A percentile compares a stretch with the other conserved stretches of the same genome.
These are phyloP conservation scores for Fusarium ambrosium DNA, from an alignment of 2,329 filamentous ascomycete species.

Conservation along the genomic window DNA sequence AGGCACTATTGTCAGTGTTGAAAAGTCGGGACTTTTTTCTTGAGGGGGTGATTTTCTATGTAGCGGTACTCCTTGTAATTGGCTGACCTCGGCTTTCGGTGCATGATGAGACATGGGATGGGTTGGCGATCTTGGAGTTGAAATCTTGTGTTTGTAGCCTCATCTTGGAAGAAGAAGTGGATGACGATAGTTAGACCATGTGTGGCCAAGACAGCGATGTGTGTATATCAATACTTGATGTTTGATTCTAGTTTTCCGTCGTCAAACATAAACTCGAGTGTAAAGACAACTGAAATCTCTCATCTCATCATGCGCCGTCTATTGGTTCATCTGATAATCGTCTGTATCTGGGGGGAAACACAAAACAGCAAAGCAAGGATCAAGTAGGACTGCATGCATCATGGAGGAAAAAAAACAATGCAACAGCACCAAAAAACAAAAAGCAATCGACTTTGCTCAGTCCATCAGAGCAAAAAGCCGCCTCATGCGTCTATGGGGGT, in stretches of 20 bases:
- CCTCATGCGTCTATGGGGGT: slow-evolving; percentile 53
- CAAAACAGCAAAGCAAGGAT: slow-evolving; percentile 5
- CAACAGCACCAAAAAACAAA: slow-evolving; percentile 34
- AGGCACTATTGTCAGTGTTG: background rate
- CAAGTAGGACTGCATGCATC: slow-evolving; percentile 10
- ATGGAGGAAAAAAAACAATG: slow-evolving; percentile 4
- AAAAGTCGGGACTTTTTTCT: slow-evolving; percentile 14
- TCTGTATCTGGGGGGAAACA: slow-evolving; percentile 13
- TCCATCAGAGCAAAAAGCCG: slow-evolving; percentile 38
- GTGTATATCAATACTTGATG: background rate
- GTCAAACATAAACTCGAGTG: background rate
- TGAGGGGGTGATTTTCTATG: slow-evolving; percentile 10
- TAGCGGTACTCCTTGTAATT: slow-evolving; percentile 33
- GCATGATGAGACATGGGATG: slow-evolving; percentile 42
- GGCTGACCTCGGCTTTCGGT: slow-evolving; percentile 26
- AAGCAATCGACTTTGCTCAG: slow-evolving; percentile 36
- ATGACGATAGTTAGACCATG: slow-evolving; percentile 33
- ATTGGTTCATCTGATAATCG: slow-evolving; percentile 17
- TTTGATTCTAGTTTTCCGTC: background rate
- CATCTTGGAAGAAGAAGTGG: slow-evolving; percentile 15
- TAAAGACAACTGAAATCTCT: background rate
- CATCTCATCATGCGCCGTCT: slow-evolving; percentile 13
- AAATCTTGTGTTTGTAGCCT: slow-evolving; percentile 39
- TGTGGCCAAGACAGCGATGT: slow-evolving; percentile 15
- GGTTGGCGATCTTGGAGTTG: slow-evolving; percentile 46